Evolutionary conservation across 1,284 basidiomycete genomes (phyloP), one percentile per base, ranked within the genome.

Genomic region (Baeospora myosura): DNA sequence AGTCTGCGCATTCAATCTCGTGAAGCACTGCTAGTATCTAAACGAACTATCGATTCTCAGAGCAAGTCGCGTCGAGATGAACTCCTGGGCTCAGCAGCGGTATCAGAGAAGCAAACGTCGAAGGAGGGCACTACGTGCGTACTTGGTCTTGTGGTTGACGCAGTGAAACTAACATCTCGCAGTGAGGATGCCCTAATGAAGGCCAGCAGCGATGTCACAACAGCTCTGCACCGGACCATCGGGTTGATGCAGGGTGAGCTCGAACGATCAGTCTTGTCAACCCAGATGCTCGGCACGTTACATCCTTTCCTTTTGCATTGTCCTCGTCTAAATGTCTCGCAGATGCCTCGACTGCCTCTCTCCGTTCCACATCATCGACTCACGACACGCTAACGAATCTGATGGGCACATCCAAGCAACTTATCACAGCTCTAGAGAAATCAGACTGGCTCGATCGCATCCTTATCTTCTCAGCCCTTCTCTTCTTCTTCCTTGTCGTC

Each of bases 361-460:
- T 96, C 5, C 71, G 71, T 6, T 75, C 83, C 2, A 82, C 92
- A 0, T 84, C 85, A 0, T 63, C 73, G 7, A 77, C 82, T n/a
- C 91, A 96, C 55, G 84, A 90, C 55, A 72, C 72, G 10, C 81
- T 96, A 49, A 75, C 74, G 26, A 71, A 72, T 39, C 63, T 96
- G 42, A 78, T 96, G 57, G 67, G 71, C 38, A 80, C 86, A 20
- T 93, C 90, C 1, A 83, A 86, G 54, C 74, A 83, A 28, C 76
- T 96, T 46, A 81, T 96, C 49, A 86, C 82, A 12, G 80, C 83
- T 0, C 79, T 97, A 33, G 86, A 94, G 62, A 81, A 83, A 46
- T 80, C 90, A 4, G 91, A 96, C 67, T 85, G 88, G 78, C 68
- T 93, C n/a, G 92, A 97, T 66, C 83, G 91, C 5, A 60, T 93